These are phyloP conservation scores for Alternaria angustiovoidea DNA, from an alignment of 2,329 filamentous ascomycete genomes.

Conservation along the genomic window DNA sequence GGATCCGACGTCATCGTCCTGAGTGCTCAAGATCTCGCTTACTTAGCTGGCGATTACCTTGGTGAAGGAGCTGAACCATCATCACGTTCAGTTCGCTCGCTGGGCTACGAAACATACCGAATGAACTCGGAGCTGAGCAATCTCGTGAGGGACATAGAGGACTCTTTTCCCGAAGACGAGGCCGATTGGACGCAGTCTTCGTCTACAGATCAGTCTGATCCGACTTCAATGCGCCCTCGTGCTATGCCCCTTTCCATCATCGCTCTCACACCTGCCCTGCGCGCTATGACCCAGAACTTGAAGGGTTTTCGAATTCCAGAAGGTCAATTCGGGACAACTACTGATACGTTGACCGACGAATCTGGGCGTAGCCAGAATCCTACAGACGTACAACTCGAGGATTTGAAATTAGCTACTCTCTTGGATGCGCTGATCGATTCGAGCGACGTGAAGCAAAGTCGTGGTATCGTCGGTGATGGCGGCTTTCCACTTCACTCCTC, in stretches of 20 bases:
- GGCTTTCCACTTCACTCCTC: not conserved
- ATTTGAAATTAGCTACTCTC: conserved; percentile 46
- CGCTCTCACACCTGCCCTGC: conserved; percentile 27
- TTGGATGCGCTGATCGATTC: conserved; percentile 46
- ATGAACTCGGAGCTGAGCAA: conserved; percentile 42
- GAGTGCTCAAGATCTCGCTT: conserved; percentile 73
- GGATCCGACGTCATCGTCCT: conserved; percentile 73
- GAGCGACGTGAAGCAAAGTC: conserved; percentile 40
- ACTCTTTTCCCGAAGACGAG: conserved; percentile 50
- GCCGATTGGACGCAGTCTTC: conserved; percentile 30
- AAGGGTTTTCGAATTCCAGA: conserved; percentile 20
- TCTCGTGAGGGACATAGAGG: conserved; percentile 40
- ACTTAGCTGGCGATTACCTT: conserved; percentile 73
- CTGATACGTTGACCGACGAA: conserved; percentile 23
- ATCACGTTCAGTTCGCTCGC: conserved; percentile 54
- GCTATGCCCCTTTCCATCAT: conserved; percentile 27
- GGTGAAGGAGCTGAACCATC: conserved; percentile 66
- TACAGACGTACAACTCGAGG: conserved; percentile 46
- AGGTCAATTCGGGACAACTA: conserved; percentile 19
- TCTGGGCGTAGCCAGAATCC: conserved; percentile 32
- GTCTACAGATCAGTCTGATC: conserved; percentile 23
- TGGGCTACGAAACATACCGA: conserved; percentile 65
- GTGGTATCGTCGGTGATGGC: conserved; percentile 15
- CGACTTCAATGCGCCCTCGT: conserved; percentile 18
- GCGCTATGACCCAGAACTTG: conserved; percentile 28